Evolutionary conservation across 805 yeast genomes (phyloP), one percentile per base, ranked within the genome.

Genomic region (Starmerella tilneyi): DNA sequence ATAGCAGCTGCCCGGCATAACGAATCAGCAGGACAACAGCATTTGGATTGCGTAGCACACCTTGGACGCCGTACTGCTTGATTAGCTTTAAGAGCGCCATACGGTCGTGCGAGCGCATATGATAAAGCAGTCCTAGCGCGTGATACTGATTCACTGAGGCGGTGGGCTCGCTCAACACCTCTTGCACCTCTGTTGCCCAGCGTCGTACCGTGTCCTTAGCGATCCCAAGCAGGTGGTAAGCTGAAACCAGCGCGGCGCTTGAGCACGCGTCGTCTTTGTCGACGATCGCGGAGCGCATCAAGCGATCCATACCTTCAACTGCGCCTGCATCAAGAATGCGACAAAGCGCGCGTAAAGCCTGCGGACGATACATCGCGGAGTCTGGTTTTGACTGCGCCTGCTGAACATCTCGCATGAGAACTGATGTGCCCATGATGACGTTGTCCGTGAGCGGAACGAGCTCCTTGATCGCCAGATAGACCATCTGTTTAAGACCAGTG

Each of bases 401-500:
- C 67, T 94, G 96, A 44, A 92, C 84, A 67, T 92, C 98, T 67
- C 88, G 88, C 96, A 92, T 92, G 60, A 92, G 88, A 22, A 95
- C 86, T 2, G 96, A 84, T 22, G 98, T 92, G 22, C 89, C 96
- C 97, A 92, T 92, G 64, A 92, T 74, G 46, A 86, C 85, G 64
- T 92, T 96, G 55, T 84, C 84, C 17, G 96, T 84, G 51, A 81
- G 75, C 16, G 79, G 66, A 41, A 89, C 76, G 51, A 92, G 74
- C 64, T 89, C 96, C 68, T 92, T 92, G 64, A 89, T 86, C 13
- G 96, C 89, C 62, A 92, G 71, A 60, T 89, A 92, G 15, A 89
- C 94, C 69, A 84, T 75, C 67, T 92, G 98, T 65, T 98, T 81
- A 61, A 92, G 74, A 31, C 75, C 74, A 15, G 82, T 77, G 60